Base-by-base conservation (phyloP, 148 eudicot species). In the Rhododendron vialii region DNA sequence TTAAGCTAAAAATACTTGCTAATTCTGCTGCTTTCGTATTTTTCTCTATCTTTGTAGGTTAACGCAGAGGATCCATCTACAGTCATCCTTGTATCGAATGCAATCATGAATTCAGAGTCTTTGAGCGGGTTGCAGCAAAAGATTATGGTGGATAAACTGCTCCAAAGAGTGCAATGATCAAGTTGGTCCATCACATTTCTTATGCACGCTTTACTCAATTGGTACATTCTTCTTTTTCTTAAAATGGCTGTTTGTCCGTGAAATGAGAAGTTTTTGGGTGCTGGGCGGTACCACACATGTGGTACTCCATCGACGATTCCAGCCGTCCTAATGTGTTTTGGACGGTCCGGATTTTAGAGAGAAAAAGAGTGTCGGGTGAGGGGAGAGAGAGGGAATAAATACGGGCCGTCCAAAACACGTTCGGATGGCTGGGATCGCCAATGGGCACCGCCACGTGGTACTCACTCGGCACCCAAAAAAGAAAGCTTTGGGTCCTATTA, bases 31-130 rank as follows among this genome's bases (percentile, higher is more conserved):
- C 78, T 85, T 73, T 7, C 75, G 28, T 61, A 18, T 43, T 22
- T 75, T 85, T 59, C 41, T 83, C 50, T 47, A n/a, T 69, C 38
- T 28, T 65, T 84, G 18, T 77, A 95, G 99, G 96, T 95, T 86
- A 95, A 95, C 84, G 98, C 98, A 9, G 91, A 92, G 20, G 89
- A 93, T 85, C 93, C 96, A 67, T 90, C 96, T 3, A 87, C 91
- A 55, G 89, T 94, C 73, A 91, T 97, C 88, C 91, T 95, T 5
- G 94, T 94, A 57, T 87, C 94, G 79, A 97, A 97, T 86, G 94
- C 98, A 59, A 94, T 97, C 85, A 91, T 91, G 95, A 94, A 91
- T 55, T 92, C 98, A 30, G 98, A 93, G 88, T 89, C 92, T 45
- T 80, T 93, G 86, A 95, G 92, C 50, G 89, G 90, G 26, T 90